These are phyloP conservation scores for Kodamaea sp. DNA, from an alignment of 1,139 yeast genomes.

Conservation along the genomic window DNA sequence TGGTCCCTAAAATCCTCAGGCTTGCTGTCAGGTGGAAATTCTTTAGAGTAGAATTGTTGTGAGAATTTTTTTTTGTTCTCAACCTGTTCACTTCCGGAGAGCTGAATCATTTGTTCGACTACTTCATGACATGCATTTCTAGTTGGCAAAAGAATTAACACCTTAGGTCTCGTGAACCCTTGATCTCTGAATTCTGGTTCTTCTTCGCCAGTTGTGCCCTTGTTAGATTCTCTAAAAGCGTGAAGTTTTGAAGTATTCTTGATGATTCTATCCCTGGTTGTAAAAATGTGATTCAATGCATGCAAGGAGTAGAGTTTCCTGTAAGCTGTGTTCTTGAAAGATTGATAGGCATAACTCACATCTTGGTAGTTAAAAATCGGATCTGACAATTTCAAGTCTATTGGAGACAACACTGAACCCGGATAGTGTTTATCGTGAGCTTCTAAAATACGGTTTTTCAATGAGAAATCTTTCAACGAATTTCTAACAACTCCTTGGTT, in stretches of 20 bases:
- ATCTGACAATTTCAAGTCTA: constrained; percentile 41
- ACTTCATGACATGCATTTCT: constrained; percentile 75
- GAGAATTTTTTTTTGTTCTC: constrained; percentile 80
- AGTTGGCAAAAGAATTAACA: constrained; percentile 79
- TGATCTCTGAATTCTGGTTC: constrained; percentile 78
- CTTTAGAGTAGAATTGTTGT: constrained; percentile 64
- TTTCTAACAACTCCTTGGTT: neutral
- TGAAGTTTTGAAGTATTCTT: constrained; percentile 68
- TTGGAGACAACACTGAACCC: constrained; percentile 13
- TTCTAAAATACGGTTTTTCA: constrained; percentile 35
- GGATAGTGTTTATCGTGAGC: constrained; percentile 24
- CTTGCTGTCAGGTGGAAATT: constrained; percentile 56
- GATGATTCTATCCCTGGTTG: constrained; percentile 79
- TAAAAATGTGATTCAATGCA: constrained; percentile 76
- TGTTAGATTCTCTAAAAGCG: constrained; percentile 43
- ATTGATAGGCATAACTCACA: constrained; percentile 57
- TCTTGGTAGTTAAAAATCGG: constrained; percentile 78
- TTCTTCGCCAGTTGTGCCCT: constrained; percentile 39
- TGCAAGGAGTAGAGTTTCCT: constrained; percentile 71
- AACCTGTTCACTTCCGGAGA: constrained; percentile 71
- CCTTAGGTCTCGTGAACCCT: constrained; percentile 94
- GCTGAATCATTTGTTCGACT: constrained; percentile 59
- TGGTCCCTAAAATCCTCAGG: constrained; percentile 81
- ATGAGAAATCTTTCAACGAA: constrained; percentile 14
- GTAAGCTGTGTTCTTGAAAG: constrained; percentile 47